Percentiles rank a stretch among this genome's conserved stretches.
These are phyloP conservation scores for Aspergillus unguis DNA, from an alignment of 2,329 filamentous ascomycete species.

Conservation along the genomic window DNA sequence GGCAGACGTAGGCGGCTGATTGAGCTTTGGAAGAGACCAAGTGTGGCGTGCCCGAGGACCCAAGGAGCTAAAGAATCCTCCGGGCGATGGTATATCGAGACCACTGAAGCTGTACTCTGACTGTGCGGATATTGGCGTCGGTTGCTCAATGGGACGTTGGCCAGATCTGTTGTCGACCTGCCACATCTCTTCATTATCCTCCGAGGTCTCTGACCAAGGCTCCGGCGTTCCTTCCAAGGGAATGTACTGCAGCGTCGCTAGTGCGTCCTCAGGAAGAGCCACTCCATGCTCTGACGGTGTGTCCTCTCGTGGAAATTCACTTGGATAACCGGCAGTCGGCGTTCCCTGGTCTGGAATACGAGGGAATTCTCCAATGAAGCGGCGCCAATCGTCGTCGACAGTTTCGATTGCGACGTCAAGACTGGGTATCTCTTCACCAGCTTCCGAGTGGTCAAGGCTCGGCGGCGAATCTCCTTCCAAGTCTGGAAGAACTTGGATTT, in stretches of 20 bases:
- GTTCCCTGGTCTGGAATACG: slow-evolving; percentile 30
- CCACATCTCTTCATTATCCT: slow-evolving; percentile 60
- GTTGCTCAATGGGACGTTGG: slow-evolving; percentile 42
- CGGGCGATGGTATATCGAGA: slow-evolving; percentile 85
- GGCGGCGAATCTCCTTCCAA: slow-evolving; percentile 29
- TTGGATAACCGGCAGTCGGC: slow-evolving; percentile 18
- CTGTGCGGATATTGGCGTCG: slow-evolving; percentile 52
- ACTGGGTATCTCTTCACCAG: slow-evolving; percentile 26
- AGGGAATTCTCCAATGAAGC: slow-evolving; percentile 41
- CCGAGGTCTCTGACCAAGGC: slow-evolving; percentile 39
- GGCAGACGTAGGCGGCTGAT: slow-evolving; percentile 72
- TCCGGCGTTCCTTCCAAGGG: slow-evolving; percentile 51
- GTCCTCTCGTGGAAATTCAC: slow-evolving; percentile 21
- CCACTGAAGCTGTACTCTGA: slow-evolving; percentile 71
- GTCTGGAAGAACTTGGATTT: slow-evolving; percentile 35
- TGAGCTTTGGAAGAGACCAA: slow-evolving; percentile 65
- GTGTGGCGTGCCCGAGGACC: slow-evolving; percentile 72
- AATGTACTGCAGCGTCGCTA: slow-evolving; percentile 75
- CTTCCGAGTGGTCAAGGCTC: slow-evolving; percentile 23
- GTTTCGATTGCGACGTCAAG: slow-evolving; percentile 40
- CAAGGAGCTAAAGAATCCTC: slow-evolving; percentile 85
- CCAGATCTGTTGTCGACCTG: slow-evolving; percentile 53
- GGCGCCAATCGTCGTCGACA: slow-evolving; percentile 58
- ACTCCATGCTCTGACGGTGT: slow-evolving; percentile 54
- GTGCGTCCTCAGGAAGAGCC: slow-evolving; percentile 72